These are phyloP conservation scores for Coprinellus micaceus DNA, from an alignment of 768 basidiomycete species.

Conservation along the genomic window DNA sequence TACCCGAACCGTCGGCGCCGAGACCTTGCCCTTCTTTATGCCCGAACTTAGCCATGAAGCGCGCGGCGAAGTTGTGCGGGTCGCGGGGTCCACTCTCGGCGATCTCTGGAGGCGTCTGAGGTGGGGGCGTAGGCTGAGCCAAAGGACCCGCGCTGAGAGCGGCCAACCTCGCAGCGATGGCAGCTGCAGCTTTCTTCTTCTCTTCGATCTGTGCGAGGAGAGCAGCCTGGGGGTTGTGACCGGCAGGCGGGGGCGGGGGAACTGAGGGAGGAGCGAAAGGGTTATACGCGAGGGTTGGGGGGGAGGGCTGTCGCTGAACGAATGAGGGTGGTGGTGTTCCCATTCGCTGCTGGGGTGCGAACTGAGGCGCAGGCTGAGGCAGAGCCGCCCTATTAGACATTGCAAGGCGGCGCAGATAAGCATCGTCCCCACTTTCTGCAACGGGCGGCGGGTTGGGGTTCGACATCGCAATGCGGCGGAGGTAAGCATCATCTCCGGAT, in stretches of 20 bases:
- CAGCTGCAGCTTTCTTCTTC: conserved; percentile 72
- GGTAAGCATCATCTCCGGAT: conserved; percentile 68
- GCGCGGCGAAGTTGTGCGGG: conserved; percentile 74
- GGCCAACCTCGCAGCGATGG: conserved; percentile 72
- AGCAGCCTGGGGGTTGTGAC: conserved; percentile 22
- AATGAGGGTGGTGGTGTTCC: neutral
- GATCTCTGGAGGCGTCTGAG: conserved; percentile 29
- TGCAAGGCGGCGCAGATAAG: conserved; percentile 16
- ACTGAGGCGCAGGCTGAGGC: too few species aligned
- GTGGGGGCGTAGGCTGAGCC: conserved; percentile 24
- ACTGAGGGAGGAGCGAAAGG: conserved; percentile 64
- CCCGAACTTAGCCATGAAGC: conserved; percentile 95
- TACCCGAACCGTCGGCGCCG: conserved; percentile 79
- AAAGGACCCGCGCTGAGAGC: conserved; percentile 45
- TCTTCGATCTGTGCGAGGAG: conserved; percentile 49
- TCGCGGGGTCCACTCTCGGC: conserved; percentile 32
- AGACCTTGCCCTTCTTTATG: conserved; percentile 93
- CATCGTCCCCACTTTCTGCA: neutral
- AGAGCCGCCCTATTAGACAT: neutral
- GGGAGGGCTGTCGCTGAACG: conserved; percentile 26
- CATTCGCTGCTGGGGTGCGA: too few species aligned
- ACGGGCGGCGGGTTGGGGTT: conserved; percentile 27
- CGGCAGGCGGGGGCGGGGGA: conserved; percentile 52
- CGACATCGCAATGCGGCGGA: conserved; percentile 58
- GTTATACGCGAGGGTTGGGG: conserved; percentile 60